Conservation (phyloP, 139 green algal species). For the Micractinium conductrix region DNA sequence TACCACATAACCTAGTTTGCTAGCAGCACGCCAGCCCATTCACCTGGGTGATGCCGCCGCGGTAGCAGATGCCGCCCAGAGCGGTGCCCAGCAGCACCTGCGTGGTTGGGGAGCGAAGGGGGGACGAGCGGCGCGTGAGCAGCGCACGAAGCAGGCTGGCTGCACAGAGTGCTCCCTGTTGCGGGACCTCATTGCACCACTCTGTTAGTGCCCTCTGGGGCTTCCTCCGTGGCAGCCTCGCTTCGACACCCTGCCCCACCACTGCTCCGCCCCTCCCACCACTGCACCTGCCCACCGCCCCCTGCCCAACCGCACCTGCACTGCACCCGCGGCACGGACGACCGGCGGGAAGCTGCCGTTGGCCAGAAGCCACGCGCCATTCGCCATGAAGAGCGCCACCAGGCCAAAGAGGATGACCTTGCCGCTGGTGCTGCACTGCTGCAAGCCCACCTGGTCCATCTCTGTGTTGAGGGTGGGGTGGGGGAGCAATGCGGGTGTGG, state of each 20-base stretch:
- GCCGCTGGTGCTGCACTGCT: slow-evolving; percentile 43
- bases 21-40: no score
- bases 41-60: background rate
- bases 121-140: no score
- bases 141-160: background rate
- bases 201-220: no score
- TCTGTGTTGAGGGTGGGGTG: slow-evolving; percentile 50
- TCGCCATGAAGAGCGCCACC: slow-evolving; percentile 4
- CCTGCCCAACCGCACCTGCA: background rate
- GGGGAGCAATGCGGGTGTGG: no score
- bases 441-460: slow-evolving; percentile 65
- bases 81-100: slow-evolving; percentile 22
- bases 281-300: background rate
- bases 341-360: background rate
- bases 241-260: no score
- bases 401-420: slow-evolving; percentile 48
- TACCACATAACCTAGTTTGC: no score
- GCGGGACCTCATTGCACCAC: no score
- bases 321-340: slow-evolving; percentile 8
- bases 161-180: no score
- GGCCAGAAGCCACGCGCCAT: slow-evolving; percentile 5
- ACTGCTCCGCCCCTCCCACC: background rate
- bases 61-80: slow-evolving; percentile 17
- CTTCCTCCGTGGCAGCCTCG: no score
- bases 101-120: no score